Evolutionary conservation across 306 rosid genomes (phyloP), one percentile per base, ranked within the genome.

Genomic region (Sophora flavescens): DNA sequence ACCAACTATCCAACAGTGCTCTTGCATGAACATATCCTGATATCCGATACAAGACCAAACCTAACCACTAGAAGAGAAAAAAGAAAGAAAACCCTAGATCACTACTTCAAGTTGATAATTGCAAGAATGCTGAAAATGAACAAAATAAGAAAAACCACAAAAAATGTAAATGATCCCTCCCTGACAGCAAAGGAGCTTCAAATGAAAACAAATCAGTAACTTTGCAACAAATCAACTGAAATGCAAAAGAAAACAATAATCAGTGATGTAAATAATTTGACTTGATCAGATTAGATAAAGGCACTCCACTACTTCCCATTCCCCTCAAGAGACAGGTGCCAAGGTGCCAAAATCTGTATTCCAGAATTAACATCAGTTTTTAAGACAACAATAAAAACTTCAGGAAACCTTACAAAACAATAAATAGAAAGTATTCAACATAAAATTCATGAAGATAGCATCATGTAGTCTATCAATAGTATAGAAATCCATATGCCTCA

Each of bases 331-430:
- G 84, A 81, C 63, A 83, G 44, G 83, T 83, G 78, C 88, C 86
- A 84, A 56, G 76, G 84, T 30, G 86, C 84, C 70, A 65, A 77
- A 77, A 88, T 88, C 91, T 86, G 91, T 90, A 81, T 85, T 86
- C 79, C 81, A 87, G 54, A 83, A 84, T 80, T 76, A 70, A 80
- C 78, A 85, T 85, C 84, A 90, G 86, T 71, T 78, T 84, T 74
- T 57, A 13, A 61, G 80, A 50, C 59, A 82, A 51, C 72, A 53
- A 56, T 42, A 48, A 71, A 22, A 73, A 58, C 65, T 4, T 54
- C 64, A 67, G n/a, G 75, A 75, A 58, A 39, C 64, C 70, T 85
- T 76, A 54, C 69, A 72, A 5, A 54, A 80, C 68, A 78, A 75
- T 33, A 77, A 48, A 52, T 54, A 62, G 53, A 66, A 70, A 52